Conservation (phyloP, 1,139 yeast species). For the Candida frijolesensis region DNA sequence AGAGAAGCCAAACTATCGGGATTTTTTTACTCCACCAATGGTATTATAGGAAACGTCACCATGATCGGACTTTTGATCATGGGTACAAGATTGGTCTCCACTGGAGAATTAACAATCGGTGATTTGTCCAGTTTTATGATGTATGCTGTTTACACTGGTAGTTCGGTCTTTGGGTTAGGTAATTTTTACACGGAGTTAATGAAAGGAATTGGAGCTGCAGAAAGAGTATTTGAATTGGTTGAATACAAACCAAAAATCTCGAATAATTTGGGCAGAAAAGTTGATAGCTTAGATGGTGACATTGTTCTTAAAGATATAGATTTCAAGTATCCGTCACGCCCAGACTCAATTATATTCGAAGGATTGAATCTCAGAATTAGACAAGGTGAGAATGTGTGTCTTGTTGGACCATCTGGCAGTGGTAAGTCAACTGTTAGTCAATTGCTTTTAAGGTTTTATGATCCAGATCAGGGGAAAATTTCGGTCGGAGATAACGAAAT, state of each 20-base stretch:
- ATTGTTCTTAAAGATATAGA: slow-evolving; percentile 67
- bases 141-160: slow-evolving; percentile 91
- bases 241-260: slow-evolving; percentile 74
- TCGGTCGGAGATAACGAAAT: slow-evolving; percentile 72
- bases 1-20: slow-evolving; percentile 80
- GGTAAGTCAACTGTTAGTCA: slow-evolving; percentile 93
- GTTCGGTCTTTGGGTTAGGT: slow-evolving; percentile 86
- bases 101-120: slow-evolving; percentile 77
- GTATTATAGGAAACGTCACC: slow-evolving; percentile 78
- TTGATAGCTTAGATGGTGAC: slow-evolving; percentile 34
- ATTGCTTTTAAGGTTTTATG: slow-evolving; percentile 76
- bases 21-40: slow-evolving; percentile 75
- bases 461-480: slow-evolving; percentile 68
- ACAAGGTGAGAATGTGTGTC: slow-evolving; percentile 86
- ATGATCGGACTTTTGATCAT: slow-evolving; percentile 74
- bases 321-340: slow-evolving; percentile 87
- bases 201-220: slow-evolving; percentile 98
- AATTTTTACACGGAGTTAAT: slow-evolving; percentile 89
- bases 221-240: slow-evolving; percentile 83
- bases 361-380: slow-evolving; percentile 66
- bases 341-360: slow-evolving; percentile 67
- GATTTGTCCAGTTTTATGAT: slow-evolving; percentile 91
- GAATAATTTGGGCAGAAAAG: slow-evolving; percentile 59
- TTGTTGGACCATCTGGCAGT: slow-evolving; percentile 95
- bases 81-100: slow-evolving; percentile 77